Evolutionary conservation across 2,329 filamentous ascomycete species (phyloP).

Genomic region (Aspergillus vadensis): DNA sequence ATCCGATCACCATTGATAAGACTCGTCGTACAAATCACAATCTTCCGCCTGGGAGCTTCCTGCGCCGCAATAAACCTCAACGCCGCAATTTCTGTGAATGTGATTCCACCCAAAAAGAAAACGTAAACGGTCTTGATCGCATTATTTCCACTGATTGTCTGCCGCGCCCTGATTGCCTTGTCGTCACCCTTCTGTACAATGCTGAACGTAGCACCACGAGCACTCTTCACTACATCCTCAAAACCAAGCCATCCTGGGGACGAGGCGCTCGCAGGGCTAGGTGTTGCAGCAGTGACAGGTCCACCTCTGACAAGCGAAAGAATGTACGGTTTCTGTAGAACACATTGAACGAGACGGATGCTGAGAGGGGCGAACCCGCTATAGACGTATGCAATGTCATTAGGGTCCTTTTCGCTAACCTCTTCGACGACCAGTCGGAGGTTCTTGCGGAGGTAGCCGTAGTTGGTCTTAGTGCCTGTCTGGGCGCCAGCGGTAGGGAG

Average conservation of each 20-base stretch:
- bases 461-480: constrained; percentile 79
- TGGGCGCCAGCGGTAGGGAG: constrained; percentile 70
- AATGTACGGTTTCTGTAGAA: constrained; percentile 87
- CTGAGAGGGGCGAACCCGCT: constrained; percentile 94
- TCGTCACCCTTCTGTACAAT: constrained; percentile 90
- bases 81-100: constrained; percentile 93
- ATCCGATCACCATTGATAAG: constrained; percentile 87
- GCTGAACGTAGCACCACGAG: constrained; percentile 86
- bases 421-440: constrained; percentile 92
- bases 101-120: constrained; percentile 97
- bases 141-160: constrained; percentile 73
- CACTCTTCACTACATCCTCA: constrained; percentile 86
- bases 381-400: constrained; percentile 97
- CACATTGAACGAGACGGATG: constrained; percentile 85
- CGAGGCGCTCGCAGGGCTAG: constrained; percentile 56
- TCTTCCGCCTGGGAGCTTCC: constrained; percentile 76
- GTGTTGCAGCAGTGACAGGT: constrained; percentile 49
- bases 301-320: constrained; percentile 68
- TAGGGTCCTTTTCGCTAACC: constrained; percentile 90
- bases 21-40: constrained; percentile 90
- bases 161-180: constrained; percentile 83
- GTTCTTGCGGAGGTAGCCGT: constrained; percentile 80
- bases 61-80: constrained; percentile 85
- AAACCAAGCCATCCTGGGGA: constrained; percentile 89
- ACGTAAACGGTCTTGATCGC: constrained; percentile 86